Evolutionary conservation across 495 filamentous ascomycete genomes (phyloP), one percentile per base, ranked within the genome.

Genomic region (Saxispiralis lemnorum): DNA sequence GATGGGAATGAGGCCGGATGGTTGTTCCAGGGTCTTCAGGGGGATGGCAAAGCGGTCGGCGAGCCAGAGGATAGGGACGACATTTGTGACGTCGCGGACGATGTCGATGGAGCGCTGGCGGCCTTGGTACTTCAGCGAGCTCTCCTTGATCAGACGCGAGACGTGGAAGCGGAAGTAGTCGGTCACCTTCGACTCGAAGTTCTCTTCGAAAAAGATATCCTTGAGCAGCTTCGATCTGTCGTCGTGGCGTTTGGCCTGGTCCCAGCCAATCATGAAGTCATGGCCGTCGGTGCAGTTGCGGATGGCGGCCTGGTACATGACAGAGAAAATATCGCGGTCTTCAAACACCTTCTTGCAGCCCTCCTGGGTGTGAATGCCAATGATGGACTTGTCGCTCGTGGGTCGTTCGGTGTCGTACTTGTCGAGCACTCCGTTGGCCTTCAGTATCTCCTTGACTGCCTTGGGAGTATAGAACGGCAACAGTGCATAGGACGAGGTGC

Each of bases 381-480:
- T 46, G 32, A 61, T 50, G 1, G 51, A 44, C 31, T 48, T 44
- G 20, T 47, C 56, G 33, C 44, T 62, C 10, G 51, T 40, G 5
- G 60, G 54, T 34, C 60, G 24, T 35, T 49, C 40, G 2, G 57
- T 18, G 41, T 65, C 60, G 42, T 65, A 65, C 40, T 60, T 47
- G 1, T 56, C 46, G 20, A 59, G 44, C 5, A 56, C 60, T 33
- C 57, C 63, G 49, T 74, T 74, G 54, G 66, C 62, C 56, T 70
- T 69, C 35, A 75, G 24, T 31, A 71, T 58, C 1, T 69, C 71
- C 56, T 72, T 74, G 19, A 49, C 56, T 24, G 60, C 59, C 19
- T 52, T 45, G 0, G 62, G 62, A 1, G 59, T 65, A 35, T 64
- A 64, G 45, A 64, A 64, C 7, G 59, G 61, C 24, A 64, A 47